Evolutionary conservation across 2,329 filamentous ascomycete species (phyloP).

Genomic region (Fusarium napiforme): DNA sequence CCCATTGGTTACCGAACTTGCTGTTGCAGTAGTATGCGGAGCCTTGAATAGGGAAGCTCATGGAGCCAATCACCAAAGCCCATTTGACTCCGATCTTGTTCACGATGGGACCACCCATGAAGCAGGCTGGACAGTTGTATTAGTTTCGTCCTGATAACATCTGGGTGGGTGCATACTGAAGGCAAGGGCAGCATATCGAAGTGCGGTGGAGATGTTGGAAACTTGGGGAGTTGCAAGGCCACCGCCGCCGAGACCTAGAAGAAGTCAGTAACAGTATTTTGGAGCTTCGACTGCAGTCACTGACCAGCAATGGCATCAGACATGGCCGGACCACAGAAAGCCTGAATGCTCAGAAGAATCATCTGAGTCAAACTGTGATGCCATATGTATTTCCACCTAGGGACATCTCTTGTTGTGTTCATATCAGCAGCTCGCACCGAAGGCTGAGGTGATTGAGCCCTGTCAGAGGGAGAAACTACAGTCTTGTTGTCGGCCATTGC

Average conservation of each 20-base stretch:
- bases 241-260: neutral
- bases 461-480: neutral
- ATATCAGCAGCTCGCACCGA: neutral
- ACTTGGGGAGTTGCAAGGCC: conserved; percentile 17
- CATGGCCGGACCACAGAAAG: conserved; percentile 19
- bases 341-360: conserved; percentile 15
- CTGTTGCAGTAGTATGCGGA: conserved; percentile 20
- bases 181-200: conserved; percentile 10
- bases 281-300: accelerated
- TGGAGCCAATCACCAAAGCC: conserved; percentile 9
- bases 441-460: neutral
- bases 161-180: neutral
- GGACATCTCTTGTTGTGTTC: neutral
- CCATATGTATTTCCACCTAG: conserved; percentile 15
- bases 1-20: conserved; percentile 16
- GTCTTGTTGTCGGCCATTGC: conserved; percentile 6
- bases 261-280: neutral
- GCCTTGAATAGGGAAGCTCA: neutral
- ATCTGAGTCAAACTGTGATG: conserved; percentile 13
- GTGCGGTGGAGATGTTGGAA: conserved; percentile 1
- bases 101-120: conserved; percentile 12
- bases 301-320: conserved; percentile 11
- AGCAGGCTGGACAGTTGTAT: neutral
- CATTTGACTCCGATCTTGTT: conserved; percentile 20
- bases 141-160: accelerated